Evolutionary conservation across 306 rosid genomes (phyloP).

Genomic region (Vigna radiata): DNA sequence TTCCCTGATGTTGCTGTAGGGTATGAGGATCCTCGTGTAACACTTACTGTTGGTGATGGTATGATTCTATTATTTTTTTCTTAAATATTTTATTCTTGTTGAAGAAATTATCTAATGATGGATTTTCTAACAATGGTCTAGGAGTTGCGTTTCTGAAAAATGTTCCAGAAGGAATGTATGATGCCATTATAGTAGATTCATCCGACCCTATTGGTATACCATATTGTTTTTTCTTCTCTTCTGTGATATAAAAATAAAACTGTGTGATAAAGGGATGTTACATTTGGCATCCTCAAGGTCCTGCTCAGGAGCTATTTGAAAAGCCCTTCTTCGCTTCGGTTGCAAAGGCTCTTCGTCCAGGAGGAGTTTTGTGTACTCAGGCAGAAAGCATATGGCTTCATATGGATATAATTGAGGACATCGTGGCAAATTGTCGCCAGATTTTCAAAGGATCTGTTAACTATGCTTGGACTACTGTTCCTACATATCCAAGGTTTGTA

Average conservation of each 20-base stretch:
- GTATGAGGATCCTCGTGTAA: constrained; percentile 85
- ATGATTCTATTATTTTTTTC: constrained; percentile 32
- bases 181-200: constrained; percentile 96
- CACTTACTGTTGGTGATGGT: constrained; percentile 92
- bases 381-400: constrained; percentile 99
- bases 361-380: constrained; percentile 96
- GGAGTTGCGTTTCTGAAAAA: constrained; percentile 95
- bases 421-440: constrained; percentile 81
- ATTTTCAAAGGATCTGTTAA: constrained; percentile 96
- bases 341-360: constrained; percentile 92
- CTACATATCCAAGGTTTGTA: constrained; percentile 92
- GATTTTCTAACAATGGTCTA: constrained; percentile 49
- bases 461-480: constrained; percentile 99
- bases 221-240: constrained; percentile 8
- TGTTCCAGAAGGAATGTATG: constrained; percentile 87
- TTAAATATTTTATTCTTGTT: background rate
- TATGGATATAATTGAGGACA: constrained; percentile 92
- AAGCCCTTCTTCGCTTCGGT: constrained; percentile 87
- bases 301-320: constrained; percentile 97
- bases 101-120: constrained; percentile 33
- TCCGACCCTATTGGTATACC: constrained; percentile 94
- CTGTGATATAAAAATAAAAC: constrained; percentile 12
- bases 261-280: constrained; percentile 27
- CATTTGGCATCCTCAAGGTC: constrained; percentile 65
- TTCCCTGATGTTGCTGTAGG: constrained; percentile 92